Evolutionary conservation across 805 yeast species (phyloP).

Genomic region (Candida ficus): DNA sequence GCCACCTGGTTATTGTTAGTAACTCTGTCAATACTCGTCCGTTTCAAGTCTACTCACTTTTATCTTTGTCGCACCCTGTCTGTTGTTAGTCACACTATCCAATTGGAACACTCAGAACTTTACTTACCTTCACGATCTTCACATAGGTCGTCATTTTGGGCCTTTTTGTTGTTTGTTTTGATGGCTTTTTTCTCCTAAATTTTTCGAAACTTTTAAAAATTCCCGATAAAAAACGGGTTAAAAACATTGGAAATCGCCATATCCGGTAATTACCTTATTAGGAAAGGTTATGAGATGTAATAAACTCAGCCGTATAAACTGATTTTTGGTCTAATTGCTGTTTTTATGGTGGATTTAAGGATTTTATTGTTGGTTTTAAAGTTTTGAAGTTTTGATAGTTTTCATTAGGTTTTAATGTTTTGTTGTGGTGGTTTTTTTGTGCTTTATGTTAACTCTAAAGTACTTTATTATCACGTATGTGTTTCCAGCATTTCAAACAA

Average conservation of each 20-base stretch:
- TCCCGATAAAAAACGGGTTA: background rate
- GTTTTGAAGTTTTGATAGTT: too few species aligned
- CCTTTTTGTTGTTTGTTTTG: background rate
- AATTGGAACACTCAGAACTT: background rate
- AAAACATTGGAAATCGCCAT: background rate
- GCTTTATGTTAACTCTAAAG: too few species aligned
- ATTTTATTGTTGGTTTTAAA: too few species aligned
- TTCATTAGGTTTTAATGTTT: too few species aligned
- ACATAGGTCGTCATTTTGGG: conserved; percentile 55
- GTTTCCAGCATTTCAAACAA: too few species aligned
- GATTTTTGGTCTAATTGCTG: too few species aligned
- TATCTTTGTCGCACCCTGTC: conserved; percentile 62
- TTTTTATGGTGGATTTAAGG: too few species aligned
- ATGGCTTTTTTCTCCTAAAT: background rate
- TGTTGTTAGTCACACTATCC: background rate
- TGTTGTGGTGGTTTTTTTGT: too few species aligned
- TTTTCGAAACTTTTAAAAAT: background rate
- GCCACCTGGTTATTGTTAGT: conserved; percentile 48
- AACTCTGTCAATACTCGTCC: background rate
- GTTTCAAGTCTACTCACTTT: conserved; percentile 28
- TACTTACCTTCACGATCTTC: conserved; percentile 60
- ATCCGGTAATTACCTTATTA: background rate
- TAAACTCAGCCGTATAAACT: too few species aligned
- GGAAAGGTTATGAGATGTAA: too few species aligned
- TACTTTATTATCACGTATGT: too few species aligned